Conservation (phyloP, 768 basidiomycete genomes). For the Rhizopogon vulgaris region DNA sequence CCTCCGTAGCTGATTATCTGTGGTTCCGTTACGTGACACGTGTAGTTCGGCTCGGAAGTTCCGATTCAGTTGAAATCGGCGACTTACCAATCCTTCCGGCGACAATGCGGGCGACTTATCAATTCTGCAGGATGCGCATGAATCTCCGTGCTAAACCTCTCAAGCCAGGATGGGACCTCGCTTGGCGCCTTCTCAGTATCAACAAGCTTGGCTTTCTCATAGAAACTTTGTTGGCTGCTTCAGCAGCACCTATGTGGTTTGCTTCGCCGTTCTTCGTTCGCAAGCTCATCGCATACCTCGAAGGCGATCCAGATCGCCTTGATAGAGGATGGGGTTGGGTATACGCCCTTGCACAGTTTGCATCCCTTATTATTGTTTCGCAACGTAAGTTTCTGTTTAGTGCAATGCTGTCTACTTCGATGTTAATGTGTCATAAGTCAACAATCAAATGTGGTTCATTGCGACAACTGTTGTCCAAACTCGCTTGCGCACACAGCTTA, state of each 20-base stretch:
- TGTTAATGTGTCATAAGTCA: constrained; percentile 32
- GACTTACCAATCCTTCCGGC: constrained; percentile 81
- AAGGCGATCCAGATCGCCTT: constrained; percentile 50
- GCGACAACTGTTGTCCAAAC: constrained; percentile 67
- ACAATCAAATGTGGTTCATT: constrained; percentile 66
- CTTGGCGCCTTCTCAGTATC: constrained; percentile 53
- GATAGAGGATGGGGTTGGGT: constrained; percentile 72
- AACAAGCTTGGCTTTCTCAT: constrained; percentile 39
- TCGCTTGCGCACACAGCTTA: constrained; percentile 67
- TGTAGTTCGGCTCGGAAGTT: constrained; percentile 75
- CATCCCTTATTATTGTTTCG: background rate
- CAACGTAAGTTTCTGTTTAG: constrained; percentile 31
- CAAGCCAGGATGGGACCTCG: constrained; percentile 56
- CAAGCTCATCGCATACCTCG: constrained; percentile 56
- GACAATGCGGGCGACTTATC: constrained; percentile 59
- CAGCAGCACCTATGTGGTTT: constrained; percentile 63
- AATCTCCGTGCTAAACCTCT: constrained; percentile 38
- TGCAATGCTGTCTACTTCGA: constrained; percentile 33
- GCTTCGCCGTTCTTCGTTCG: constrained; percentile 55
- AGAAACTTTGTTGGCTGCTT: constrained; percentile 45
- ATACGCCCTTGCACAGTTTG: constrained; percentile 48
- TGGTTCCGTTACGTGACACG: constrained; percentile 88
- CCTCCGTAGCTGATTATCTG: constrained; percentile 39
- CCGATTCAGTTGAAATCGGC: constrained; percentile 74
- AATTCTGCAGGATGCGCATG: constrained; percentile 60